These are phyloP conservation scores for Trifolium repens DNA, from an alignment of 306 rosid genomes.

Conservation along the genomic window DNA sequence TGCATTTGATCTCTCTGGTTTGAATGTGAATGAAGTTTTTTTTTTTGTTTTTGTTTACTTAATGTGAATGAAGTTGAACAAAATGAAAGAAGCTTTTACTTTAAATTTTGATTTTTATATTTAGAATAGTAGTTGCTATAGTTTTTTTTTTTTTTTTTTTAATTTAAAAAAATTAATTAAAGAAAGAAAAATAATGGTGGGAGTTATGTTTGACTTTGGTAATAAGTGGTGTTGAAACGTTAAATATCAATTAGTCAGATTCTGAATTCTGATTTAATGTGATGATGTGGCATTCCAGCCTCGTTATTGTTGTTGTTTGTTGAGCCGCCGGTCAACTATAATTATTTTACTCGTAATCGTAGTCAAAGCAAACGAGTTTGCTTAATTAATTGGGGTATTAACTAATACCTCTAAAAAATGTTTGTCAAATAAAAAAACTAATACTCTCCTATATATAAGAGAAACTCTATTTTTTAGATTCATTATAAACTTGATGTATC, in stretches of 20 bases:
- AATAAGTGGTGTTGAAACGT: background rate
- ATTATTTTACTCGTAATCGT: background rate
- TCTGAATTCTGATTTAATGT: background rate
- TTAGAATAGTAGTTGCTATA: too few relatives aligned
- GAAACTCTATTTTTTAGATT: too few relatives aligned
- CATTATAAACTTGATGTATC: too few relatives aligned
- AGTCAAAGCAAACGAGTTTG: background rate
- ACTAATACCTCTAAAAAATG: too few relatives aligned
- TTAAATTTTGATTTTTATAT: too few relatives aligned
- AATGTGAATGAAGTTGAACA: conserved; percentile 7
- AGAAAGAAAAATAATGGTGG: background rate
- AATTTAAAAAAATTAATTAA: background rate
- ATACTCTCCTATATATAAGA: too few relatives aligned
- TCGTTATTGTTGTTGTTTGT: background rate
- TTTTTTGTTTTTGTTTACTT: too few relatives aligned
- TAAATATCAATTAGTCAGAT: background rate
- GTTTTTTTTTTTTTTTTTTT: background rate
- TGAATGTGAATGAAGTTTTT: background rate
- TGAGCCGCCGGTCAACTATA: conserved; percentile 9
- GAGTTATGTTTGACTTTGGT: background rate
- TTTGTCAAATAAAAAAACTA: too few relatives aligned
- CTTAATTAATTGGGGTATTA: too few relatives aligned
- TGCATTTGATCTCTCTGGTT: conserved; percentile 23
- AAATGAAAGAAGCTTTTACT: background rate
- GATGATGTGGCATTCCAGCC: background rate